Percentiles rank a stretch among this genome's conserved stretches.
Evolutionary conservation across 805 yeast species (phyloP).

Genomic region (Ogataea glucozyma): DNA sequence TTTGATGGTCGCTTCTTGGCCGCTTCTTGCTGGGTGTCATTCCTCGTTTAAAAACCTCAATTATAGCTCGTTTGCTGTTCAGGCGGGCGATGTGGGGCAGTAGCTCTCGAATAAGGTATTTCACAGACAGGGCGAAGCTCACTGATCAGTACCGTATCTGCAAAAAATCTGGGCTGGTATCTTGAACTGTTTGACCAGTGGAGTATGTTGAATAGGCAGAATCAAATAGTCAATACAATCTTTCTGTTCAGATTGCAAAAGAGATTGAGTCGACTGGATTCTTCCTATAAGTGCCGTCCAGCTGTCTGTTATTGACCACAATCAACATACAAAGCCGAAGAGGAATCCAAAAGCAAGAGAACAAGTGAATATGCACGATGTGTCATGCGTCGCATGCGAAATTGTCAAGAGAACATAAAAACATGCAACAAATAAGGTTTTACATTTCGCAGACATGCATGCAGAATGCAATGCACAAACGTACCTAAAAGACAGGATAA

Average conservation of each 20-base stretch:
- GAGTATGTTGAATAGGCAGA: no score
- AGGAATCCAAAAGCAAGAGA: slow-evolving; percentile 9
- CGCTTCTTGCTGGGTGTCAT: slow-evolving; percentile 2
- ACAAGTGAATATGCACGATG: slow-evolving; percentile 1
- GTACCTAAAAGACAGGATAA: no score
- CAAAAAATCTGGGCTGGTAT: no score
- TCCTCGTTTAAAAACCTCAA: not conserved
- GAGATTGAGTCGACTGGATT: no score
- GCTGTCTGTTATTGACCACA: slow-evolving; percentile 3
- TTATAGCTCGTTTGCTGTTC: not conserved
- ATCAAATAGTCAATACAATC: no score
- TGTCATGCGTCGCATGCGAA: not conserved
- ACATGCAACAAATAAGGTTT: not conserved
- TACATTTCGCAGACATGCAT: not conserved
- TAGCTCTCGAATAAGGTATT: no score
- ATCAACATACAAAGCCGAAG: slow-evolving; percentile 6
- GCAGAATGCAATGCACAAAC: slow-evolving; percentile 5
- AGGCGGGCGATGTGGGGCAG: no score
- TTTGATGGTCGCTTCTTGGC: not conserved
- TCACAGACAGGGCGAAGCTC: no score
- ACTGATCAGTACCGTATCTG: no score
- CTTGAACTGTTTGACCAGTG: no score
- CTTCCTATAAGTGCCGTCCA: not conserved
- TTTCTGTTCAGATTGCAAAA: no score
- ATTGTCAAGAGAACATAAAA: slow-evolving; percentile 1